Conservation (phyloP, 1,284 basidiomycete genomes). For the Kalmanozyma brasiliensis region DNA sequence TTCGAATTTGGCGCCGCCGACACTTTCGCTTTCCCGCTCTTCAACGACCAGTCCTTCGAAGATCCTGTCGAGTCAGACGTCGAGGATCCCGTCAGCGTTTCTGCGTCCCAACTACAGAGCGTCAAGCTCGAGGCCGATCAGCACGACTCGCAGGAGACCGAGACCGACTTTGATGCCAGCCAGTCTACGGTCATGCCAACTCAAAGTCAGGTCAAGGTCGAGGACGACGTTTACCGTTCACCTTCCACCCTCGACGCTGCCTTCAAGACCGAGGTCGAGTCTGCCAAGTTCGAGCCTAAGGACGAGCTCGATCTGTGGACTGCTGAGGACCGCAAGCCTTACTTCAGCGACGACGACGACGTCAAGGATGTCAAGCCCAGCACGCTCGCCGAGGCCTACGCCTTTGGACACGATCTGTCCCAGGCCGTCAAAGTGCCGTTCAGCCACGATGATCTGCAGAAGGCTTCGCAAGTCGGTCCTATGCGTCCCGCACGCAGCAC, state of each 20-base stretch:
- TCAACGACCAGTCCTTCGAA: constrained; percentile 33
- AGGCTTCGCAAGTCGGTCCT: constrained; percentile 29
- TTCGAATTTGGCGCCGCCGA: constrained; percentile 40
- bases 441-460: constrained; percentile 12
- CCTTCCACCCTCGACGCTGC: constrained; percentile 27
- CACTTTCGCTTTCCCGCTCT: constrained; percentile 33
- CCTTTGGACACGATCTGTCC: constrained; percentile 13
- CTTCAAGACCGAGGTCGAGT: constrained; percentile 26
- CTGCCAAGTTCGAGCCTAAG: constrained; percentile 21
- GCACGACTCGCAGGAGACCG: constrained; percentile 31
- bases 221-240: constrained; percentile 19
- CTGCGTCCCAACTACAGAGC: constrained; percentile 29
- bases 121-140: constrained; percentile 40
- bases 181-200: constrained; percentile 38
- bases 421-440: constrained; percentile 18
- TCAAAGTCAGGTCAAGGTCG: constrained; percentile 32
- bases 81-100: constrained; percentile 17
- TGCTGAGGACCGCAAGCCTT: constrained; percentile 29
- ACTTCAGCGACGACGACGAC: constrained; percentile 33
- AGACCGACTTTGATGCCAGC: constrained; percentile 21
- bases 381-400: constrained; percentile 36
- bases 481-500: constrained; percentile 17
- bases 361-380: constrained; percentile 20
- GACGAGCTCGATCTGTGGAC: constrained; percentile 20
- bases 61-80: constrained; percentile 7